A percentile compares a stretch with the other conserved stretches of the same genome.
Evolutionary conservation across 192 early-diverging fungal species (phyloP).

Genomic region (Mortierella hygrophila): DNA sequence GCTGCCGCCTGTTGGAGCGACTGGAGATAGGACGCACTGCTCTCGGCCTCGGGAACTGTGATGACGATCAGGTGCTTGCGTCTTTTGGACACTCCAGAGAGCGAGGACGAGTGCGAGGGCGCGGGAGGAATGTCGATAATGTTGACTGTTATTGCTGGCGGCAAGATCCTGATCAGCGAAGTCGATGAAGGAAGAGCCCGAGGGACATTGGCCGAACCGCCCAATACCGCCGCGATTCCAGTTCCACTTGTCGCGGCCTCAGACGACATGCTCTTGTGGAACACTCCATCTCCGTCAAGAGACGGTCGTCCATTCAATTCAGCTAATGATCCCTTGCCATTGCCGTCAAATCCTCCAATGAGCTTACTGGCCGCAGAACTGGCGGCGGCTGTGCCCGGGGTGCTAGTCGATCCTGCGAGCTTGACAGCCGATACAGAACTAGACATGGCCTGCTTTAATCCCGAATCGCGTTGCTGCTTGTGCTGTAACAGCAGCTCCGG

Average conservation of each 20-base stretch:
- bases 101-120: slow-evolving; percentile 53
- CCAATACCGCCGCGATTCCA: slow-evolving; percentile 48
- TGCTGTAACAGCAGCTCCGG: slow-evolving; percentile 49
- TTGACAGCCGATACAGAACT: slow-evolving; percentile 24
- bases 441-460: slow-evolving; percentile 9
- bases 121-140: slow-evolving; percentile 52
- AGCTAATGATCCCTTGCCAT: not conserved
- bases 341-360: slow-evolving; percentile 44
- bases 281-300: slow-evolving; percentile 5
- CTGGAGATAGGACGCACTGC: slow-evolving; percentile 17
- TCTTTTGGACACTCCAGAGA: slow-evolving; percentile 44
- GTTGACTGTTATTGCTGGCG: slow-evolving; percentile 34
- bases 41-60: slow-evolving; percentile 47
- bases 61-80: slow-evolving; percentile 47
- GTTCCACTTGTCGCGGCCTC: slow-evolving; percentile 45
- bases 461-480: slow-evolving; percentile 35
- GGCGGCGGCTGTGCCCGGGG: not conserved
- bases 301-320: not conserved
- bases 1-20: slow-evolving; percentile 27
- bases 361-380: slow-evolving; percentile 7
- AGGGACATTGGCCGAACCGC: slow-evolving; percentile 28
- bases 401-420: slow-evolving; percentile 10
- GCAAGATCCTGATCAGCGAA: slow-evolving; percentile 48
- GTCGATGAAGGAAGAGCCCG: slow-evolving; percentile 45
- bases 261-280: not conserved